Base-by-base conservation (phyloP, 2,329 filamentous ascomycete genomes). In the Xylaria sp. region DNA sequence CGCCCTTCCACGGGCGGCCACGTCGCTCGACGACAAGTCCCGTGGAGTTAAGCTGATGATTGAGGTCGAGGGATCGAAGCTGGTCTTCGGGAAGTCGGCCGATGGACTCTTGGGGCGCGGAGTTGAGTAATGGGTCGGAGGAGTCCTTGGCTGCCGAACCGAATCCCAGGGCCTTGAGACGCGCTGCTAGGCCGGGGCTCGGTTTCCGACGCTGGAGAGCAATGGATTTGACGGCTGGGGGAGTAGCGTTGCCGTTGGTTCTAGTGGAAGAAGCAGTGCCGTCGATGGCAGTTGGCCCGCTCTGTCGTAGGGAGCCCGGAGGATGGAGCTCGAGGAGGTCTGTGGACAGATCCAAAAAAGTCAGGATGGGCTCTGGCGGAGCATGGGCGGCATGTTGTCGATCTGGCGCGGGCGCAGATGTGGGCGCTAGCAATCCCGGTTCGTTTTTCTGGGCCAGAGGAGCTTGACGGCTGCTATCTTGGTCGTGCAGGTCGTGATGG, bases 1-100 rank as follows among this genome's bases (percentile, higher is more conserved):
- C 83, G 75, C 87, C 88, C 79, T 86, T 91, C 90, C 90, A 92
- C 70, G 89, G 85, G 72, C 87, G 87, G 73, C 89, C 89, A 71
- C 88, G 84, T 73, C 88, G 84, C 75, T 88, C 82, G 70, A 91
- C 80, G 68, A 79, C 80, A 67, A 80, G 80, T 66, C 73, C 73
- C 67, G 74, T 67, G 23, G 84, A 85, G 72, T 81, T 81, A 63
- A 86, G 83, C 68, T 84, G 83, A 73, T 91, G 88, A 63, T 86
- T 85, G 68, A 86, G 81, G 78, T 93, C 89, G 70, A 92, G 84
- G 71, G 87, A 83, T 69, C 87, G 84, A 61, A 92, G 82, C 71
- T 92, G 89, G 67, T 88, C 82, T 76, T 92, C 87, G 70, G 89
- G 83, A 57, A 92, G 86, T 63, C 89, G 87, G 68, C 89, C 89